Conservation (phyloP, 2,329 filamentous ascomycete genomes). For the Colletotrichum eleusines region DNA sequence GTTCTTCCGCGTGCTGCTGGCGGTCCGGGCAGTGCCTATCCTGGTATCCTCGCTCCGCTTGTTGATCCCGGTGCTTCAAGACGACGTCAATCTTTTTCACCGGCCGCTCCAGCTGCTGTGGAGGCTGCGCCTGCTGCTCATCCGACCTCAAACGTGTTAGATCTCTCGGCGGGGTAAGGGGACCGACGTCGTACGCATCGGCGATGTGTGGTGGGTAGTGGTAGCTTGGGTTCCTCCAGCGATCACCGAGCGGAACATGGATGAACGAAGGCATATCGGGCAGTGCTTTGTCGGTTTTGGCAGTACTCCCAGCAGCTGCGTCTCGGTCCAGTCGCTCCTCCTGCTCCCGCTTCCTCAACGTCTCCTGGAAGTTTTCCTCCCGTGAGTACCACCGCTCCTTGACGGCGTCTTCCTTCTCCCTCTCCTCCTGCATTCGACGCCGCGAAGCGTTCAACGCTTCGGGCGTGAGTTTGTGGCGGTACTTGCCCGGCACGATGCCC, state of each 20-base stretch:
- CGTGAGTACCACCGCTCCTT: constrained; percentile 6
- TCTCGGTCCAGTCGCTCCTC: neutral
- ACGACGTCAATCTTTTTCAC: neutral
- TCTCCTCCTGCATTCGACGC: constrained; percentile 15
- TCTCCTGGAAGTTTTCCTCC: neutral
- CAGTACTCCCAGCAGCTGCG: neutral
- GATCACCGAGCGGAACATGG: constrained; percentile 17
- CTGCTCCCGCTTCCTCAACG: neutral
- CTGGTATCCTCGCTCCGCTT: neutral
- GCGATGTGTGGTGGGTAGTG: constrained; percentile 16
- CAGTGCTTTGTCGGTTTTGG: neutral
- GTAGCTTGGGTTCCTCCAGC: constrained; percentile 10
- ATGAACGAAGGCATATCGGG: constrained; percentile 13
- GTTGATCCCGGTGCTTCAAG: neutral
- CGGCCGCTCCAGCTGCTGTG: neutral
- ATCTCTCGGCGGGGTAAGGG: neutral
- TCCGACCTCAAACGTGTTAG: neutral
- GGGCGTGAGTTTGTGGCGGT: constrained; percentile 8
- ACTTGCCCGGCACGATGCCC: constrained; percentile 24
- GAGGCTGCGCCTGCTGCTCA: neutral
- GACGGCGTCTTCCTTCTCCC: constrained; percentile 3
- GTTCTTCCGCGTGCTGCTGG: neutral
- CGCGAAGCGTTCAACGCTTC: constrained; percentile 11
- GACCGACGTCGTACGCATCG: neutral
- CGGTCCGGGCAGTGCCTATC: neutral